Conservation (phyloP, 495 filamentous ascomycete species). For the Penicillium paxilli region DNA sequence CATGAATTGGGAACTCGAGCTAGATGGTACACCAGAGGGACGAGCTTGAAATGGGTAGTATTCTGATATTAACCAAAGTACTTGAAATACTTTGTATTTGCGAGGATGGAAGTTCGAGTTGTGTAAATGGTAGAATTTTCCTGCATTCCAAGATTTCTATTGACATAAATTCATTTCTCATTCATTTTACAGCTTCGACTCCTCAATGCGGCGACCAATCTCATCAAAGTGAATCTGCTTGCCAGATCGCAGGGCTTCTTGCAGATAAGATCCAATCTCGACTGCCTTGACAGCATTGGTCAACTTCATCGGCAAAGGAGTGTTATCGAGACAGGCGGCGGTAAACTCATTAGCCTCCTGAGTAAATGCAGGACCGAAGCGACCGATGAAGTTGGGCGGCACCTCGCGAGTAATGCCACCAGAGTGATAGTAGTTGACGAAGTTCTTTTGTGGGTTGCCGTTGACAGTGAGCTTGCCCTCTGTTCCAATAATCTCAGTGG, state of each 20-base stretch:
- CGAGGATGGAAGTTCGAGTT: no score
- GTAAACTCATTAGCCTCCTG: constrained; percentile 59
- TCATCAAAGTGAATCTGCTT: constrained; percentile 56
- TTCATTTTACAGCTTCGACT: constrained; percentile 21
- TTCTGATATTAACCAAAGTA: no score
- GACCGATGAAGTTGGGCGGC: constrained; percentile 51
- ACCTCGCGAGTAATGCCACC: constrained; percentile 52
- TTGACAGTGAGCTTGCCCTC: constrained; percentile 59
- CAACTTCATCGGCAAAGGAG: constrained; percentile 51
- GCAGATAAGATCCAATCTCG: constrained; percentile 56
- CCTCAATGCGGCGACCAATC: constrained; percentile 45
- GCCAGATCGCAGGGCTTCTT: constrained; percentile 55
- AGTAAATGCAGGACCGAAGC: constrained; percentile 57
- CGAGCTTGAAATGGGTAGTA: no score
- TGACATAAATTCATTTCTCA: neutral
- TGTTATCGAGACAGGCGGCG: constrained; percentile 50
- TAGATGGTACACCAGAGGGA: no score
- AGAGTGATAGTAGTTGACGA: constrained; percentile 49
- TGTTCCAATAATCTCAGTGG: constrained; percentile 64
- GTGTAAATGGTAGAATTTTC: neutral
- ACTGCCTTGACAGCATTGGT: constrained; percentile 56
- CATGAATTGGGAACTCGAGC: no score
- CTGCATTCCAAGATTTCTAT: neutral
- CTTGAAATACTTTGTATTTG: no score
- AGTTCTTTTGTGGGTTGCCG: constrained; percentile 45